Evolutionary conservation across 441 rosid species (phyloP).

Genomic region (Kokia cookei): DNA sequence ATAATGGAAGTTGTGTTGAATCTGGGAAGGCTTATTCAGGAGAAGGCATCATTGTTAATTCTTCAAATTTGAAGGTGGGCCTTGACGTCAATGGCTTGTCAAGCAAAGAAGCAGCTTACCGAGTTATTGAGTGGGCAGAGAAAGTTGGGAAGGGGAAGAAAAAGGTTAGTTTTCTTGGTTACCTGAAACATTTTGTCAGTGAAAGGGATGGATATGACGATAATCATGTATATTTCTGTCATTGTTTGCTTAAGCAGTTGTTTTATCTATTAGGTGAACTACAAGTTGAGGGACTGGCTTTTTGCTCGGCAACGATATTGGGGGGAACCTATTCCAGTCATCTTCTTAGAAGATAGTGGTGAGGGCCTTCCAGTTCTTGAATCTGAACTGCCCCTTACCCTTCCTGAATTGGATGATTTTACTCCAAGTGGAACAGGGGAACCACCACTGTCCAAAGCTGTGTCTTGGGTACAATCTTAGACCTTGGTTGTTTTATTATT

Average conservation of each 20-base stretch:
- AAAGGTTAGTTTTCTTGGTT: slow-evolving; percentile 45
- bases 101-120: slow-evolving; percentile 61
- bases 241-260: background rate
- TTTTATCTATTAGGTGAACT: slow-evolving; percentile 60
- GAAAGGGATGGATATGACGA: slow-evolving; percentile 1
- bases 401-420: slow-evolving; percentile 92
- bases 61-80: slow-evolving; percentile 50
- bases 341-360: slow-evolving; percentile 60
- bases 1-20: slow-evolving; percentile 35
- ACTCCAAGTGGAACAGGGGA: slow-evolving; percentile 95
- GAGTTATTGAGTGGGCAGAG: slow-evolving; percentile 82
- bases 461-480: slow-evolving; percentile 59
- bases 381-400: slow-evolving; percentile 73
- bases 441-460: slow-evolving; percentile 85
- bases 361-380: slow-evolving; percentile 72
- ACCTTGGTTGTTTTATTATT: background rate
- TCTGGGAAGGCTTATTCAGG: slow-evolving; percentile 54
- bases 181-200: background rate
- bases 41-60: slow-evolving; percentile 55
- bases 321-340: slow-evolving; percentile 97
- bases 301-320: slow-evolving; percentile 99
- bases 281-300: slow-evolving; percentile 96
- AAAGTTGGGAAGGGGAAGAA: slow-evolving; percentile 74
- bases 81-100: slow-evolving; percentile 79
- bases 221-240: background rate